These are phyloP conservation scores for Lasiosphaeria miniovina DNA, from an alignment of 495 filamentous ascomycete species.

Conservation along the genomic window DNA sequence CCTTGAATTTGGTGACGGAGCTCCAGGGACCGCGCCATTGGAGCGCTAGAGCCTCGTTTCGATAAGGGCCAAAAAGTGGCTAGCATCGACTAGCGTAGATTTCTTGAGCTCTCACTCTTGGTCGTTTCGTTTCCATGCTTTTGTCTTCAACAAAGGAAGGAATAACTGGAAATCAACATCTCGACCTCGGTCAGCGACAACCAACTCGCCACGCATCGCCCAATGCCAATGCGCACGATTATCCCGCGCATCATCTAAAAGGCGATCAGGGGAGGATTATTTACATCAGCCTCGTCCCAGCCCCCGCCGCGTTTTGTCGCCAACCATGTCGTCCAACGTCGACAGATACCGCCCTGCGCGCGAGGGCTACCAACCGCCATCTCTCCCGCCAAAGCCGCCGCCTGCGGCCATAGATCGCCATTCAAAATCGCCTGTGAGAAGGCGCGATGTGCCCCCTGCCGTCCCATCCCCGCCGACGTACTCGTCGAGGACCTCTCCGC, in stretches of 20 bases:
- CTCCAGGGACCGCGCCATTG: no score
- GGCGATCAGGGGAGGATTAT: conserved; percentile 24
- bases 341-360: conserved; percentile 50
- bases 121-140: no score
- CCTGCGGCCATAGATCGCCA: conserved; percentile 32
- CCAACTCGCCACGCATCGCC: neutral
- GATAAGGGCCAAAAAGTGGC: conserved; percentile 4
- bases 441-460: conserved; percentile 51
- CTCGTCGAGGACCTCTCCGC: conserved; percentile 49
- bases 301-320: neutral
- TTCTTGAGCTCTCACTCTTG: neutral
- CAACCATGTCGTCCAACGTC: conserved; percentile 45
- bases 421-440: conserved; percentile 44
- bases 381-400: conserved; percentile 38
- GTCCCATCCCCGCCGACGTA: conserved; percentile 51
- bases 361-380: conserved; percentile 44
- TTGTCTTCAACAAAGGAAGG: no score
- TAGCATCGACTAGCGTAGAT: neutral
- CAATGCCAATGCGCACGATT: conserved; percentile 11
- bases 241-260: conserved; percentile 5
- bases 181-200: neutral
- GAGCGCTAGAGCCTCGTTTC: neutral
- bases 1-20: no score
- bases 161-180: neutral
- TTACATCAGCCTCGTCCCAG: neutral